Evolutionary conservation across 352 stramenopile species (phyloP).

Genomic region (Phytophthora ramorum): DNA sequence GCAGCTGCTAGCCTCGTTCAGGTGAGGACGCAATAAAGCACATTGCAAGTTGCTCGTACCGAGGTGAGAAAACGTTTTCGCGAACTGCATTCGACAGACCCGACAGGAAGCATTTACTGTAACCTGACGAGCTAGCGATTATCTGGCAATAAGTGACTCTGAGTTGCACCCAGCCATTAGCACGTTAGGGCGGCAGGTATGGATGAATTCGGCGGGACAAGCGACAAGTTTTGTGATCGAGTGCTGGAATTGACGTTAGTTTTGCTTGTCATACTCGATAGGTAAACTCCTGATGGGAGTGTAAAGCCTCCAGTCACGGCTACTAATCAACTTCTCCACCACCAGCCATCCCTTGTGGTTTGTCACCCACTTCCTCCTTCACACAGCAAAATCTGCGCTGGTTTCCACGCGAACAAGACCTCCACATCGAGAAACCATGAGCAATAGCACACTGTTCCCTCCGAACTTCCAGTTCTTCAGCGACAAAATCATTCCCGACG

Average conservation of each 20-base stretch:
- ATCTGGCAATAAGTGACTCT: no score
- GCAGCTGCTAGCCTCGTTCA: no score
- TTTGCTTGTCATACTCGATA: not conserved
- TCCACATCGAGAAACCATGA: not conserved
- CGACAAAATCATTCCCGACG: constrained; percentile 4
- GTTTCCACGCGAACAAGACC: not conserved
- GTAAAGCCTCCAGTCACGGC: constrained; percentile 1
- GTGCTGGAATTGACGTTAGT: constrained; percentile 10
- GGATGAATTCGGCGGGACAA: no score
- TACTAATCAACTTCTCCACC: not conserved
- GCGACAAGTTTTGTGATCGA: constrained; percentile 4
- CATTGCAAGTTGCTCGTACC: no score
- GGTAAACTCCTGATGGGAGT: not conserved
- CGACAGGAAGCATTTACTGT: no score
- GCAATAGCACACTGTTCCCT: constrained; percentile 6
- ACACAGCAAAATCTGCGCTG: constrained; percentile 12
- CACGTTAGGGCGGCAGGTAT: not conserved
- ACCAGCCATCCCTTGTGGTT: no score
- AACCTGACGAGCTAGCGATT: no score
- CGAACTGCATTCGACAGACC: no score
- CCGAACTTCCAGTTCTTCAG: constrained; percentile 8
- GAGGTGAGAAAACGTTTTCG: no score
- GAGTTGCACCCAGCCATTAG: no score
- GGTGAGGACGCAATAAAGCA: no score
- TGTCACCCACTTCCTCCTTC: not conserved